phyloP scores from a whole-genome alignment of 805 yeast species.

The Cephaloascus albidus region DNA sequence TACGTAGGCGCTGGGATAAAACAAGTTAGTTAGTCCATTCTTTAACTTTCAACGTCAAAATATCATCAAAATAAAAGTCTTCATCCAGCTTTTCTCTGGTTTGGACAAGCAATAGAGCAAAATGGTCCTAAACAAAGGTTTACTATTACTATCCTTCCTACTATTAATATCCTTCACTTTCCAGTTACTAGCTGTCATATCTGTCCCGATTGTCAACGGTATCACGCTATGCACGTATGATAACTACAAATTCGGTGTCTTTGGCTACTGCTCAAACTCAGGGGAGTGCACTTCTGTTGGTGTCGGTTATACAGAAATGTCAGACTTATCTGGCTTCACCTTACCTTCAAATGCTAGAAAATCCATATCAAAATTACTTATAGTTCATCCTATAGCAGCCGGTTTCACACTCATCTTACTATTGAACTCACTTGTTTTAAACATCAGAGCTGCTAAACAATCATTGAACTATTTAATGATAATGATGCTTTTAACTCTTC shows the following conservation, averaged over 20 bases:
- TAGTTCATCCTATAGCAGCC: slow-evolving; percentile 61
- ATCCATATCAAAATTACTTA: slow-evolving; percentile 47
- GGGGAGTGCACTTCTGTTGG: slow-evolving; percentile 27
- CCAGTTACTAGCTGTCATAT: slow-evolving; percentile 48
- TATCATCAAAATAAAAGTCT: no score
- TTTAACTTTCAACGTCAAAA: no score
- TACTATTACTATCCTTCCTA: background rate
- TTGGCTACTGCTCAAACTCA: slow-evolving; percentile 47
- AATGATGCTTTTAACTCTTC: slow-evolving; percentile 49
- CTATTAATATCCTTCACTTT: slow-evolving; percentile 38
- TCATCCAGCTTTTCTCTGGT: no score
- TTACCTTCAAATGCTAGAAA: slow-evolving; percentile 54
- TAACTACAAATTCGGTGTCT: slow-evolving; percentile 54
- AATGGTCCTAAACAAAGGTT: background rate
- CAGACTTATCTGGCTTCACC: slow-evolving; percentile 27
- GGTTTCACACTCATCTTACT: slow-evolving; percentile 42
- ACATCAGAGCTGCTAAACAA: slow-evolving; percentile 17
- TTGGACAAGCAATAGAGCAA: no score
- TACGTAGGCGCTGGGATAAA: no score
- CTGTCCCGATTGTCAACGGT: slow-evolving; percentile 47
- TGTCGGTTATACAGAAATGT: slow-evolving; percentile 31
- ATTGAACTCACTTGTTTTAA: slow-evolving; percentile 26
- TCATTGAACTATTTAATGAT: slow-evolving; percentile 36
- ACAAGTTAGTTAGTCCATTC: no score
- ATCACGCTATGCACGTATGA: slow-evolving; percentile 41